A percentile compares a stretch with the other conserved stretches of the same genome.
Conservation (phyloP, 2,329 filamentous ascomycete genomes). For the Ophiostoma angusticollis region DNA sequence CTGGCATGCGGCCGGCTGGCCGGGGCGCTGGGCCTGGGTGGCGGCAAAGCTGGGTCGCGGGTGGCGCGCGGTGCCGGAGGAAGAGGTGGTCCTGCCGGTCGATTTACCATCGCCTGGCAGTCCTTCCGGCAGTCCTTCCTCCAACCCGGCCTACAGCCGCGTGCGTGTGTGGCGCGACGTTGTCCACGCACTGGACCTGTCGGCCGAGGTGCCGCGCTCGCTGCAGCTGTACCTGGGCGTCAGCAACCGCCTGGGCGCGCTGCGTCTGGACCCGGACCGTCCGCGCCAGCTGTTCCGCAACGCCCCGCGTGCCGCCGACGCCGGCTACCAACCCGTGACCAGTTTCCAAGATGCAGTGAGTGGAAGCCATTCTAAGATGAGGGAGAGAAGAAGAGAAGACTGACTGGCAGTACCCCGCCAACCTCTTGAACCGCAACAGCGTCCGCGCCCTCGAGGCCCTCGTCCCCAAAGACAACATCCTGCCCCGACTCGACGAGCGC, state of each 20-base stretch:
- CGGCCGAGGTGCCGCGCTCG: slow-evolving; percentile 45
- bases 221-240: slow-evolving; percentile 54
- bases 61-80: slow-evolving; percentile 39
- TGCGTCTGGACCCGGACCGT: slow-evolving; percentile 50
- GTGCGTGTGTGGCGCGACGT: slow-evolving; percentile 54
- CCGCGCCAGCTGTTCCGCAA: slow-evolving; percentile 46
- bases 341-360: slow-evolving; percentile 59
- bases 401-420: slow-evolving; percentile 48
- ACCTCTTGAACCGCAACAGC: slow-evolving; percentile 53
- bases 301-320: slow-evolving; percentile 43
- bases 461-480: slow-evolving; percentile 35
- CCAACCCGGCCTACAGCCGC: slow-evolving; percentile 28
- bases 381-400: too few species aligned
- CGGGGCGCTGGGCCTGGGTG: slow-evolving; percentile 31
- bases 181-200: slow-evolving; percentile 42
- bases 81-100: slow-evolving; percentile 54
- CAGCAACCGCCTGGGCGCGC: slow-evolving; percentile 52
- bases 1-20: slow-evolving; percentile 37
- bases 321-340: slow-evolving; percentile 51
- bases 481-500: slow-evolving; percentile 43
- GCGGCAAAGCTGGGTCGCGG: slow-evolving; percentile 40
- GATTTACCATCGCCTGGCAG: too few species aligned
- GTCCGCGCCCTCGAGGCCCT: slow-evolving; percentile 46
- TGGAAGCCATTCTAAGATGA: slow-evolving; percentile 12
- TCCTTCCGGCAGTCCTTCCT: background rate